Base-by-base conservation (phyloP, 345 rosid species). In the Populus euphratica region DNA sequence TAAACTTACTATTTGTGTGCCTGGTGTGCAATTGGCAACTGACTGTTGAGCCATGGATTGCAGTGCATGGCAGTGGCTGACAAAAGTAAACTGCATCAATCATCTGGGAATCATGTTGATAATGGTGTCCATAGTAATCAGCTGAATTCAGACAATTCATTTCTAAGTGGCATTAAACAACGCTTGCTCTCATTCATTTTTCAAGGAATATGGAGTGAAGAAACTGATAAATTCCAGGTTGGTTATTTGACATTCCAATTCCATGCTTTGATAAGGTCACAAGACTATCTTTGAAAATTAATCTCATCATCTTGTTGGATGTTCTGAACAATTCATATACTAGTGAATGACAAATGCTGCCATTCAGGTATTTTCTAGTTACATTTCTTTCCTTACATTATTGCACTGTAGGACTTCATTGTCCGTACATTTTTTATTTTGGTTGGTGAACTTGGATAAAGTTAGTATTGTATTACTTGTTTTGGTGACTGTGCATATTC, bases 131-230 rank as follows among this genome's bases (percentile, higher is more conserved):
- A 78, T 64, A 74, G 69, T 47, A 81, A 68, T 68, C 94, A 85
- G 76, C 84, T 87, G 18, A 80, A 68, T 88, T 39, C 80, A 70
- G 86, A 83, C 44, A 82, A 75, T 76, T 70, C 85, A 68, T 89
- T 93, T 84, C 87, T 96, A 78, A 88, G 88, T 85, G 98, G 98
- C 72, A 85, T 96, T 76, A 96, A 96, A 83, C 99, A 93, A 68
- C 92, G 98, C 6, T 79, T 93, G 82, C 97, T 96, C 81, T 96
- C 99, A 31, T 96, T 93, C 78, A 88, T 96, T 82, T 96, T 91
- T 75, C 88, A 86, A 81, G 91, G 88, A 86, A 86, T 84, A 83
- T 92, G 96, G 97, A 89, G 86, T 73, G 93, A 92, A 80, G 95
- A 93, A 84, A 78, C 86, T 12, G 94, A 96, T 84, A 86, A 85